Conservation (phyloP, 2,329 filamentous ascomycete genomes). For the Talaromyces marneffei region DNA sequence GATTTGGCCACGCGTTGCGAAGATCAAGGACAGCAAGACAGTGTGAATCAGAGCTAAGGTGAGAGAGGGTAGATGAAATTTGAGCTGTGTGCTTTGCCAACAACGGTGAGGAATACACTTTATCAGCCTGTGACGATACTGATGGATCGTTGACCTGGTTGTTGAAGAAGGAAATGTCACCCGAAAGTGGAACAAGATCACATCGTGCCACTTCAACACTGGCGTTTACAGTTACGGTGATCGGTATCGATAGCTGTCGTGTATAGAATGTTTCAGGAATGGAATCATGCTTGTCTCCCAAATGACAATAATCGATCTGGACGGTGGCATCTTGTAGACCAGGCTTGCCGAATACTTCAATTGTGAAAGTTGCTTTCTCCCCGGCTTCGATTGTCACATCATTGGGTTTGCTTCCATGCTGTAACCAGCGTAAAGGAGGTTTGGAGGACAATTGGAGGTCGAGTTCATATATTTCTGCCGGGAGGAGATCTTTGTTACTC, state of each 20-base stretch:
- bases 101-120: constrained; percentile 7
- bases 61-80: constrained; percentile 43
- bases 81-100: constrained; percentile 27
- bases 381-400: constrained; percentile 61
- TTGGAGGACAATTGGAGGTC: constrained; percentile 72
- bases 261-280: constrained; percentile 73
- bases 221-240: constrained; percentile 87
- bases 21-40: constrained; percentile 78
- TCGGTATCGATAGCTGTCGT: constrained; percentile 69
- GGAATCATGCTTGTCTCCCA: constrained; percentile 65
- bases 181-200: constrained; percentile 69
- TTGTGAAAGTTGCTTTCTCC: constrained; percentile 64
- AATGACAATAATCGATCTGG: constrained; percentile 77
- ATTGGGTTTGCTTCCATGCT: constrained; percentile 43
- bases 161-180: constrained; percentile 60
- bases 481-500: constrained; percentile 67
- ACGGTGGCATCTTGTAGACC: constrained; percentile 73
- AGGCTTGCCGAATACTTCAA: constrained; percentile 81
- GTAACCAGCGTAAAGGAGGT: constrained; percentile 57
- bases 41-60: constrained; percentile 41
- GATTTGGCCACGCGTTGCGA: constrained; percentile 82
- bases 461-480: constrained; percentile 77
- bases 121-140: constrained; percentile 9
- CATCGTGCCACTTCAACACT: constrained; percentile 76
- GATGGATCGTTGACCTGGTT: constrained; percentile 15